A percentile compares a stretch with the other conserved stretches of the same genome.
Conservation (phyloP, 306 rosid genomes). For the Prunus armeniaca region DNA sequence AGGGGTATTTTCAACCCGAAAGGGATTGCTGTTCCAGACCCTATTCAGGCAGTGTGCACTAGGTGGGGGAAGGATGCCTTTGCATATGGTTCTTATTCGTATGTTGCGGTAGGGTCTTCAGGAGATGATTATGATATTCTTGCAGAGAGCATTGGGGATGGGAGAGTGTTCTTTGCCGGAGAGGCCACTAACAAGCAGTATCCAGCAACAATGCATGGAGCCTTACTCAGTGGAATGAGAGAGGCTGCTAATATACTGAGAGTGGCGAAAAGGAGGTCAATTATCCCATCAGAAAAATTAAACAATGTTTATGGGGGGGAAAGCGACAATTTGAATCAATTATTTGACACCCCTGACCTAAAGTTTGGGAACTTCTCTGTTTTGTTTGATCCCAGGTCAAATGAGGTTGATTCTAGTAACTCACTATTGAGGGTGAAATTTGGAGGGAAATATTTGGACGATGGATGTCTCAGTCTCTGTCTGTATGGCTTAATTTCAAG, state of each 20-base stretch:
- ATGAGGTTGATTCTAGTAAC: conserved; percentile 42
- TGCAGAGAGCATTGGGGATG: conserved; percentile 70
- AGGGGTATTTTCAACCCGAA: conserved; percentile 69
- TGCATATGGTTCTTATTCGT: conserved; percentile 74
- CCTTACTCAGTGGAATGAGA: conserved; percentile 89
- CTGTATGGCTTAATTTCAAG: conserved; percentile 57
- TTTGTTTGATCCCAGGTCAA: conserved; percentile 56
- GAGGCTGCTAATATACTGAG: conserved; percentile 90
- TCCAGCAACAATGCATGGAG: conserved; percentile 97
- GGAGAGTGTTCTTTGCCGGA: conserved; percentile 84
- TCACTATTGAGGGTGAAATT: conserved; percentile 58
- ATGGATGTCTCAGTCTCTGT: conserved; percentile 21
- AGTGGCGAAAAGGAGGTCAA: conserved; percentile 53
- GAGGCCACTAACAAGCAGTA: conserved; percentile 87
- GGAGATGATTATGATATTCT: conserved; percentile 90
- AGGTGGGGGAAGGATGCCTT: conserved; percentile 83
- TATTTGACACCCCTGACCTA: conserved; percentile 61
- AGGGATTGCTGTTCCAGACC: conserved; percentile 80
- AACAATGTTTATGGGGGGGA: conserved; percentile 23
- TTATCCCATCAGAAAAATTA: conserved; percentile 22
- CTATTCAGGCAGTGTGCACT: conserved; percentile 76
- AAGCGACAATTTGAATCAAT: conserved; percentile 41
- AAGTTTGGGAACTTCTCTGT: conserved; percentile 64
- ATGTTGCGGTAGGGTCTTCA: conserved; percentile 83
- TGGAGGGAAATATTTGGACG: conserved; percentile 40